phyloP scores from a whole-genome alignment of 805 yeast species.

The Candida quercuum region DNA sequence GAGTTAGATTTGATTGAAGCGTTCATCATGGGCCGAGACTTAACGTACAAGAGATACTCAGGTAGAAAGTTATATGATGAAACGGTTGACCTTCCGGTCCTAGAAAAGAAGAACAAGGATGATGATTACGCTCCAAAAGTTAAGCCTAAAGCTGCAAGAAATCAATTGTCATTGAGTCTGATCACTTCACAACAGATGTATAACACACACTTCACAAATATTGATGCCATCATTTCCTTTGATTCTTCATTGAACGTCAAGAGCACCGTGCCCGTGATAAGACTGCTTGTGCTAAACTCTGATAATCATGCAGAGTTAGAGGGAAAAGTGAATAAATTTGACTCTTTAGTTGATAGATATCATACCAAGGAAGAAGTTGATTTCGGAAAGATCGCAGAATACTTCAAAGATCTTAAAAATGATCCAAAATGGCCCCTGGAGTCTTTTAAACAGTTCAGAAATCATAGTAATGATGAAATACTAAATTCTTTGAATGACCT shows the following conservation, averaged over 20 bases:
- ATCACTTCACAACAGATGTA: slow-evolving; percentile 41
- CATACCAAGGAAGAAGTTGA: too few relatives aligned
- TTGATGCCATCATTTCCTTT: slow-evolving; percentile 43
- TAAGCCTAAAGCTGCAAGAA: slow-evolving; percentile 7
- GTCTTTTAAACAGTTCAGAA: slow-evolving; percentile 11
- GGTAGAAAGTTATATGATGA: slow-evolving; percentile 52
- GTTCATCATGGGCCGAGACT: slow-evolving; percentile 62
- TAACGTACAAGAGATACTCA: slow-evolving; percentile 62
- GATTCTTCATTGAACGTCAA: slow-evolving; percentile 35
- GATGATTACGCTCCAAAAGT: slow-evolving; percentile 17
- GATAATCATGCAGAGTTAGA: slow-evolving; percentile 33
- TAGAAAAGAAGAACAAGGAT: slow-evolving; percentile 24
- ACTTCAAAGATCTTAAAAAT: slow-evolving; percentile 7
- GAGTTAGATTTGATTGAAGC: slow-evolving; percentile 80
- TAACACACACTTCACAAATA: slow-evolving; percentile 25
- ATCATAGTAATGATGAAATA: slow-evolving; percentile 14
- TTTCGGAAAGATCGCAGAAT: slow-evolving; percentile 5
- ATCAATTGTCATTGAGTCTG: slow-evolving; percentile 31
- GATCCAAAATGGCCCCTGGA: slow-evolving; percentile 6
- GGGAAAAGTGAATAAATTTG: slow-evolving; percentile 21
- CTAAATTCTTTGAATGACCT: slow-evolving; percentile 13
- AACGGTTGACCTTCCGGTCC: slow-evolving; percentile 16
- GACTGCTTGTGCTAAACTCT: slow-evolving; percentile 38
- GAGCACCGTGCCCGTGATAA: slow-evolving; percentile 38
- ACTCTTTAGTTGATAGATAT: slow-evolving; percentile 18